These are phyloP conservation scores for Volvox reticuliferus DNA, from an alignment of 139 green algal genomes.

Conservation along the genomic window DNA sequence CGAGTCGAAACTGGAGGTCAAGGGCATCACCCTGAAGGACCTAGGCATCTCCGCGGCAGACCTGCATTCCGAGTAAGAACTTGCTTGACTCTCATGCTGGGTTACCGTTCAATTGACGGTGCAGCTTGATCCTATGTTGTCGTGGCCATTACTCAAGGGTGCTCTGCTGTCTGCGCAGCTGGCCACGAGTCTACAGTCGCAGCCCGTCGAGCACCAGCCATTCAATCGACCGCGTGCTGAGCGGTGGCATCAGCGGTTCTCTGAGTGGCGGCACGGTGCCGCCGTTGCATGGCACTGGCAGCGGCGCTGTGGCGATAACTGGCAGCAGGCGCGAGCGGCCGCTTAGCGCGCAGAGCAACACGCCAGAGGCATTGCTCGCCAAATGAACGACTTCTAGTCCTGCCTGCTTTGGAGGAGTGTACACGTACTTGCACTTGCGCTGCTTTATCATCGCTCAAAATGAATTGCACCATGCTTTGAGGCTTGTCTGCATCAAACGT, in stretches of 20 bases:
- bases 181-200: slow-evolving; percentile 32
- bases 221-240: slow-evolving; percentile 30
- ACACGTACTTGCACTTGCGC: not conserved
- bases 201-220: slow-evolving; percentile 17
- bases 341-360: slow-evolving; percentile 42
- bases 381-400: no score
- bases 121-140: not conserved
- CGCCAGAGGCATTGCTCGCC: slow-evolving; percentile 1
- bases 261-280: not conserved
- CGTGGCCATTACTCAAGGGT: no score
- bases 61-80: slow-evolving; percentile 36
- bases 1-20: slow-evolving; percentile 64
- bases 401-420: no score
- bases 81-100: not conserved
- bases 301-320: not conserved
- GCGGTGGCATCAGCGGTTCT: not conserved
- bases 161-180: not conserved
- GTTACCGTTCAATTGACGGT: not conserved
- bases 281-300: not conserved
- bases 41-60: slow-evolving; percentile 55
- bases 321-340: slow-evolving; percentile 44
- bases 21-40: slow-evolving; percentile 56
- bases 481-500: not conserved
- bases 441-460: no score
- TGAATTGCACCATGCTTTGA: not conserved